These are phyloP conservation scores for Scortechinia acanthostroma DNA, from an alignment of 2,329 filamentous ascomycete genomes.

Conservation along the genomic window DNA sequence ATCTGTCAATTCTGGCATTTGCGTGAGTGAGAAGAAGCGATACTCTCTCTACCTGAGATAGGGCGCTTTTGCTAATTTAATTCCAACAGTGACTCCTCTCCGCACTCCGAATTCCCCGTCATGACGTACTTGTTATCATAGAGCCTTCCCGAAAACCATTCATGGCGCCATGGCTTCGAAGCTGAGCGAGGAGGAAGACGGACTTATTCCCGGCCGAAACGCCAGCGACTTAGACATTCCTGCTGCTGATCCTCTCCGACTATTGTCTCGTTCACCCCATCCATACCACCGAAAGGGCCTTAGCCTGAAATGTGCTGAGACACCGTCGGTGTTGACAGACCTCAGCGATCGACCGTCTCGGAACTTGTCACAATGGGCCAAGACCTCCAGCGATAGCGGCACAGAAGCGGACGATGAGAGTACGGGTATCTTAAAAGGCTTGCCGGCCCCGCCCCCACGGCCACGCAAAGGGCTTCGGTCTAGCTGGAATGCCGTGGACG, in stretches of 20 bases:
- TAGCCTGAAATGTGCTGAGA: conserved; percentile 11
- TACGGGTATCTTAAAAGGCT: conserved; percentile 60
- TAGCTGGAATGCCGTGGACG: conserved; percentile 51
- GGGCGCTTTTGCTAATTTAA: too few relatives aligned
- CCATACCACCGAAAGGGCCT: conserved; percentile 53
- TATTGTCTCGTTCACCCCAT: conserved; percentile 56
- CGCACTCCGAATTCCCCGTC: too few relatives aligned
- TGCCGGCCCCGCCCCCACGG: conserved; percentile 71
- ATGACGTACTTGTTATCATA: too few relatives aligned
- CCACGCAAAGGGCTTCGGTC: conserved; percentile 73
- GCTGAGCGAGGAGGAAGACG: not conserved
- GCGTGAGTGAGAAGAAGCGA: too few relatives aligned
- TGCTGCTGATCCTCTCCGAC: conserved; percentile 11
- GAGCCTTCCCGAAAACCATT: too few relatives aligned
- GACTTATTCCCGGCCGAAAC: conserved; percentile 10
- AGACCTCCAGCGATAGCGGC: conserved; percentile 75
- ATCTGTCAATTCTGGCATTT: too few relatives aligned
- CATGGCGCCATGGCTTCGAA: not conserved
- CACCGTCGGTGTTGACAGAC: conserved; percentile 9
- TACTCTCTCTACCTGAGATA: too few relatives aligned
- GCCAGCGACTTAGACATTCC: not conserved
- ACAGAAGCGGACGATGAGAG: conserved; percentile 94
- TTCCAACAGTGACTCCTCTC: too few relatives aligned
- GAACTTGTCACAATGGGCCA: conserved; percentile 43
- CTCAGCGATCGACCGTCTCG: conserved; percentile 11